phyloP scores from a whole-genome alignment of 108 stramenopile genomes.

The Aurantiochytrium sp. region DNA sequence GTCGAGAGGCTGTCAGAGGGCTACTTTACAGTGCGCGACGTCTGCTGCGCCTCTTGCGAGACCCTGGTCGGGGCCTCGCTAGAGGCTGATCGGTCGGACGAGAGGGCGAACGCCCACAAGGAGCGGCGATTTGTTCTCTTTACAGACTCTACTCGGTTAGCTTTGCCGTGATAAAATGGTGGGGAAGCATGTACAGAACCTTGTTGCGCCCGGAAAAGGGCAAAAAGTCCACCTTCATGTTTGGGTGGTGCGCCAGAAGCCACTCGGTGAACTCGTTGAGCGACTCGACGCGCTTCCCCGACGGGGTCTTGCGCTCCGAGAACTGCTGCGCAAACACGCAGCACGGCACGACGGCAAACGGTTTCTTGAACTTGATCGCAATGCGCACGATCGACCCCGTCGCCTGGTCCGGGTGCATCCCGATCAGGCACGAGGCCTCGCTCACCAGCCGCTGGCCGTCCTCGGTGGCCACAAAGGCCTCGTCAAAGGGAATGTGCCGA shows the following conservation, averaged over 20 bases:
- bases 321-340: conserved; percentile 49
- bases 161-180: neutral
- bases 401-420: conserved; percentile 59
- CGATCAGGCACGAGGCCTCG: conserved; percentile 36
- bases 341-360: conserved; percentile 55
- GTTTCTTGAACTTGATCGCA: conserved; percentile 39
- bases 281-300: neutral
- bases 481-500: neutral
- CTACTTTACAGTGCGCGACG: neutral
- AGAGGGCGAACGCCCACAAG: neutral
- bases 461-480: neutral
- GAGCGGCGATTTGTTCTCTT: neutral
- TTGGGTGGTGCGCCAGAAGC: neutral
- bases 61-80: neutral
- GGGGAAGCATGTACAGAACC: conserved; percentile 20
- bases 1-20: neutral
- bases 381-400: conserved; percentile 50
- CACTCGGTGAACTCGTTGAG: neutral
- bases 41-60: neutral
- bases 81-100: neutral
- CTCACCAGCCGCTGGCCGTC: neutral
- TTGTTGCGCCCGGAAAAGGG: neutral
- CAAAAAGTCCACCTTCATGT: neutral
- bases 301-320: conserved; percentile 24
- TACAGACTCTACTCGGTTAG: neutral